Evolutionary conservation across 2,329 filamentous ascomycete genomes (phyloP).

Genomic region (Nemania sp.): DNA sequence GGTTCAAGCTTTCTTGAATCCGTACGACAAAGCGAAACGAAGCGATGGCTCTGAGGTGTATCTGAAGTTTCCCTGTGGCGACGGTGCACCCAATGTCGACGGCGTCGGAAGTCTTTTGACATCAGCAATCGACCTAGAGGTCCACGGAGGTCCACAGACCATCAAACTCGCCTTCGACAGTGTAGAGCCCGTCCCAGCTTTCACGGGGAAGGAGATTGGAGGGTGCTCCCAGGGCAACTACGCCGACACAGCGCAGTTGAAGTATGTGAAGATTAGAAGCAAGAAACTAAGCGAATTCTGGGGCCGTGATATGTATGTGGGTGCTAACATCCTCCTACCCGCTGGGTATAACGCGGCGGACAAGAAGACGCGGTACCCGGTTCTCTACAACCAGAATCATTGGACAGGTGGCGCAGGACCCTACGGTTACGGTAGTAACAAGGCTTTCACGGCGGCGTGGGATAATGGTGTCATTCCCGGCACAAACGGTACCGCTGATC

Average conservation of each 20-base stretch:
- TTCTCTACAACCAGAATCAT: constrained; percentile 42
- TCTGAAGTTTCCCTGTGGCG: constrained; percentile 43
- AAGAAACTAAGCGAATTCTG: constrained; percentile 40
- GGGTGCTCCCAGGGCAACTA: constrained; percentile 43
- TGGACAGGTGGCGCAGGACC: constrained; percentile 36
- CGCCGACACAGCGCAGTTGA: constrained; percentile 38
- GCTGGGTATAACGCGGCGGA: constrained; percentile 39
- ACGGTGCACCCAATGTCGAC: constrained; percentile 40
- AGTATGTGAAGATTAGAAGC: constrained; percentile 44
- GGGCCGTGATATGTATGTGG: constrained; percentile 45
- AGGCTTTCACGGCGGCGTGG: constrained; percentile 37
- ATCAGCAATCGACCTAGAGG: constrained; percentile 36
- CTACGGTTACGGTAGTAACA: constrained; percentile 33
- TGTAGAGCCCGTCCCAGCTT: constrained; percentile 30
- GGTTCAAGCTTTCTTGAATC: constrained; percentile 43
- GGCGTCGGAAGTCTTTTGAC: constrained; percentile 41
- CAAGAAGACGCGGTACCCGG: constrained; percentile 40
- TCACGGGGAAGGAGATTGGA: constrained; percentile 38
- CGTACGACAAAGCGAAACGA: constrained; percentile 39
- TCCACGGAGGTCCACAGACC: constrained; percentile 32
- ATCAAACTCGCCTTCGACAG: constrained; percentile 41
- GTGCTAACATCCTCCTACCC: constrained; percentile 42
- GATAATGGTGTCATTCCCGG: constrained; percentile 38
- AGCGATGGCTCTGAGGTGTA: constrained; percentile 39
- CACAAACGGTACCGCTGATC: constrained; percentile 23